Base-by-base conservation (phyloP, 345 rosid genomes). In the Sisymbrium altissimum region DNA sequence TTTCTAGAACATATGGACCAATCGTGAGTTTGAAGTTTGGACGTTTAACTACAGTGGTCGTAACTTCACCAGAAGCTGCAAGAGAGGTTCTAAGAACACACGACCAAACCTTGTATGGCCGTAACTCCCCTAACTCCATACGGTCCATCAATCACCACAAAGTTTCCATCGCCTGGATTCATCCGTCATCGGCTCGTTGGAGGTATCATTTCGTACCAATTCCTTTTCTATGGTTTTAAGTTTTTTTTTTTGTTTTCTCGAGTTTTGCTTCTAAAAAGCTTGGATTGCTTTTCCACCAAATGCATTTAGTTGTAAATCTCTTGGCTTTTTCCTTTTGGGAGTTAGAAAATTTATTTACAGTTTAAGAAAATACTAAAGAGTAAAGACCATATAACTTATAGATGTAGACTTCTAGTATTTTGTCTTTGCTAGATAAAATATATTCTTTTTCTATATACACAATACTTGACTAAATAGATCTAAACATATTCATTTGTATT, bases 1-100 rank as follows among this genome's bases (percentile, higher is more conserved):
- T 84, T 39, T 74, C 86, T 18, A 68, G 75, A 66, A 73, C 50
- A 0, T 63, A 73, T 50, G 90, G 86, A 54, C 88, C 81, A 10
- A 54, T 84, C 41, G 81, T 82, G 77, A 70, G 65, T 61, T 77
- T 84, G 9, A 79, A 79, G 17, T 35, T 77, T 19, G 80, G 80
- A 45, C 10, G 67, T 43, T 57, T 65, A 36, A 38, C 56, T 9
- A 11, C 65, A 7, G 72, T 64, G 23, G 60, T 77, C 12, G 9
- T 70, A 35, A 38, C 45, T 55, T 64, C 80, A 52, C 80, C 80
- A 9, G 74, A 70, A 33, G 70, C 65, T 70, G 77, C 77, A 27
- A 48, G 52, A 71, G 80, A 71, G 48, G 73, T 77, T 39, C 6
- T 77, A 9, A 64, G 32, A 38, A 79, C 78, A 36, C 66, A 84